Conservation (phyloP, 192 early-diverging fungal genomes). For the Helicostylum pulchrum region DNA sequence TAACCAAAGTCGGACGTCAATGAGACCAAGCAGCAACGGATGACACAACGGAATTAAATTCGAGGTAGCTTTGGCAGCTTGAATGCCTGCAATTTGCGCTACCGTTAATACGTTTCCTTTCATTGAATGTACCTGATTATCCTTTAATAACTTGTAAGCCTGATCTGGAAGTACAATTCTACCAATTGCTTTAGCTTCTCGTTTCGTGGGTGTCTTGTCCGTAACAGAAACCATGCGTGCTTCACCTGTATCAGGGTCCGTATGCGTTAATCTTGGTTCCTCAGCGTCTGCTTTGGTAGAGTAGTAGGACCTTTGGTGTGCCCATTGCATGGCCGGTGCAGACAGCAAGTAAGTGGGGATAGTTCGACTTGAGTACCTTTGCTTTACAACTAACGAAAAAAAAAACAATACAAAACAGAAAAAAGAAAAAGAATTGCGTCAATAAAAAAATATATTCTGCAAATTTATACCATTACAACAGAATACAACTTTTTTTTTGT, state of each 20-base stretch:
- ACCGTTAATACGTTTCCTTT: conserved; percentile 91
- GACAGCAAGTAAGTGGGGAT: no score
- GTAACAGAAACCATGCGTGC: conserved; percentile 89
- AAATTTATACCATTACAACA: no score
- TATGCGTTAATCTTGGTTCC: conserved; percentile 62
- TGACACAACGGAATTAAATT: conserved; percentile 88
- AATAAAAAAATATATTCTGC: no score
- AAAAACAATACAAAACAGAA: no score
- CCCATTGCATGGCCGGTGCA: no score
- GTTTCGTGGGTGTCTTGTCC: conserved; percentile 61
- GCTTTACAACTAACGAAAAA: no score
- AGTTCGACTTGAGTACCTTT: no score
- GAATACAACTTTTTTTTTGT: no score
- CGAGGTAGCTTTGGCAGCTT: conserved; percentile 84
- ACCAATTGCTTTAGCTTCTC: conserved; percentile 73
- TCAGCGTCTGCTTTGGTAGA: neutral
- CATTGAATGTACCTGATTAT: conserved; percentile 42
- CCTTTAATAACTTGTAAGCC: conserved; percentile 61
- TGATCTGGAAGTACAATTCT: conserved; percentile 64
- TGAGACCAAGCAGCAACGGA: conserved; percentile 65
- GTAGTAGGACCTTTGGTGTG: neutral
- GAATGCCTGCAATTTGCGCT: conserved; percentile 86
- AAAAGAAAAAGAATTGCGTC: no score
- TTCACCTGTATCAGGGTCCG: conserved; percentile 66
- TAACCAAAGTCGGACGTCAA: conserved; percentile 66